Base-by-base conservation (phyloP, 495 filamentous ascomycete species). In the Haplographium delicatum region DNA sequence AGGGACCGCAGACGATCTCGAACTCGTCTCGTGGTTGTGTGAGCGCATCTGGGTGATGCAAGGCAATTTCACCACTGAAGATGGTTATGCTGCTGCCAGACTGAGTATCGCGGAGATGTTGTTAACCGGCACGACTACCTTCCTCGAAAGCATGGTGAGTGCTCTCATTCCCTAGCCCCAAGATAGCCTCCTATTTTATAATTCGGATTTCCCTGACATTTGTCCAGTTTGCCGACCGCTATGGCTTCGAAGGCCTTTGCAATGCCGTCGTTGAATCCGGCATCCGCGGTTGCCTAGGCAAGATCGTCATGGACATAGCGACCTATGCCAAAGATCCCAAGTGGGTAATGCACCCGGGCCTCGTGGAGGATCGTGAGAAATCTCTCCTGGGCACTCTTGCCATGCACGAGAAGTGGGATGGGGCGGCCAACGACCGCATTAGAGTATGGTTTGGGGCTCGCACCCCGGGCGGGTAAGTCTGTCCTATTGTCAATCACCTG, bases 401-500 rank as follows among this genome's bases (percentile, higher is more conserved):
- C 19, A 72, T 71, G 69, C 68, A 66, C 61, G 66, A 72, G 62
- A 72, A 69, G 37, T 76, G 72, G 72, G 68, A 73, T 56, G 48
- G 56, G n/a, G 42, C 23, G 24, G 54, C 53, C 28, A 61, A 73
- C 51, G 71, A 69, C 43, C 61, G 73, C 1, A 72, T 77, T 30
- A 61, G 68, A 1, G 71, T 77, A 3, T 77, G 73, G 73, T 73
- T 74, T 57, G 72, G 72, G 11, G 72, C 72, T 1, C 61, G 70
- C 27, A 75, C 73, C 5, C 72, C 73, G 7, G 70, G 73, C 41
- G 72, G n/a, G n/a, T n/a, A n/a, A n/a, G n/a, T n/a, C n/a, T 22
- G 22, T 13, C 25, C 45, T 50, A 10, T 10, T 35, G 19, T 26
- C 13, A 25, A 8, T 5, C 6, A 11, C 10, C 3, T 4, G 11